Conservation (phyloP, 2,329 filamentous ascomycete species). For the Macrophomina tecta region DNA sequence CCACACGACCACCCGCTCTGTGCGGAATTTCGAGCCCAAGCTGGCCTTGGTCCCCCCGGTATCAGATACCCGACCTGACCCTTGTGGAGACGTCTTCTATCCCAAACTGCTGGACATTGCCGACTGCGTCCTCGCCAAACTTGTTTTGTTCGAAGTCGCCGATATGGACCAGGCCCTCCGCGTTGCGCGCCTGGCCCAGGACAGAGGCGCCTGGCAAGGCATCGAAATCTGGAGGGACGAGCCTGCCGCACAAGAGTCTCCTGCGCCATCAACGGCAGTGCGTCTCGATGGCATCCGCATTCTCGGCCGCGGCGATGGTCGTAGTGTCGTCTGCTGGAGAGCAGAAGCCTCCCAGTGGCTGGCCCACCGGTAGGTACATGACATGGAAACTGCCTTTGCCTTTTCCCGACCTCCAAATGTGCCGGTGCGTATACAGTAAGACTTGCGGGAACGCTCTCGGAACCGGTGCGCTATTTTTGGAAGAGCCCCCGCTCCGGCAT, state of each 20-base stretch:
- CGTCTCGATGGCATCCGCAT: constrained; percentile 30
- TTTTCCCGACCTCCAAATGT: no score
- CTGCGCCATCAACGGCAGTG: no score
- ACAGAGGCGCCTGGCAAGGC: constrained; percentile 39
- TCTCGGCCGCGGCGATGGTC: constrained; percentile 49
- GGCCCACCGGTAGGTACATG: constrained; percentile 14
- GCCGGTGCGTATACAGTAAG: no score
- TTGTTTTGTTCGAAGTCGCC: constrained; percentile 74
- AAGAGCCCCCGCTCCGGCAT: no score
- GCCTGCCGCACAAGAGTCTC: neutral
- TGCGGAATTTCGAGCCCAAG: constrained; percentile 80
- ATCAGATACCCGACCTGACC: neutral
- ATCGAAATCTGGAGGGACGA: constrained; percentile 76
- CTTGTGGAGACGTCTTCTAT: constrained; percentile 68
- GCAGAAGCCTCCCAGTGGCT: constrained; percentile 40
- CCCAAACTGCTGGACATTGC: constrained; percentile 66
- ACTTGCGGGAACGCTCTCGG: no score
- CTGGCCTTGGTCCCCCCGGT: constrained; percentile 70
- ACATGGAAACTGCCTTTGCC: no score
- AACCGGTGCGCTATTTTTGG: no score
- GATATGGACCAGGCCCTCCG: constrained; percentile 71
- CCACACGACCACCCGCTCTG: constrained; percentile 71
- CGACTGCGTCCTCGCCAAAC: constrained; percentile 54
- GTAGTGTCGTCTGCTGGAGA: constrained; percentile 52
- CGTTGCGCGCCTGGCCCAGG: constrained; percentile 61